Base-by-base conservation (phyloP, 2,329 filamentous ascomycete species). In the Pezicula rhizophila region DNA sequence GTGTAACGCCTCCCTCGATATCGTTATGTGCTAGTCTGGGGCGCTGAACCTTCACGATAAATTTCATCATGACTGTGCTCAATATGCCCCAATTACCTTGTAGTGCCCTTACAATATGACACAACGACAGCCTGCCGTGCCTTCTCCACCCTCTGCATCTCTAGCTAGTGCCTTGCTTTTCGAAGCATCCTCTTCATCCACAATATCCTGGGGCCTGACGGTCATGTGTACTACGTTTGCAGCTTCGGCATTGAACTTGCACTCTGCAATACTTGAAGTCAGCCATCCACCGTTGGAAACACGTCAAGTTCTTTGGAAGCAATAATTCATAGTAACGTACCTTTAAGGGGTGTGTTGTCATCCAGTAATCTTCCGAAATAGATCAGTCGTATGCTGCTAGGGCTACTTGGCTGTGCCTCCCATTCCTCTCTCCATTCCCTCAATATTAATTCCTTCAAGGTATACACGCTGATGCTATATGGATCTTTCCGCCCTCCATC, bases 151-250 rank as follows among this genome's bases (percentile, higher is more conserved):
- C 41, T 82, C 80, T 35, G 71, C 66, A 48, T 75, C 71, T 52
- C 78, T 71, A 3, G 51, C 53, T 42, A 56, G 42, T 8, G 53
- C 45, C 42, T 64, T 64, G 44, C 55, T 56, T 45, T 64, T 64
- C 5, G 61, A 56, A 45, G 60, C 61, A 37, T 66, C 64, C 56
- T 85, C 82, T 61, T 93, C 89, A 56, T 95, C 85, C 52, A 92
- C 73, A 35, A 86, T 78, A 63, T 95, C 89, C 63, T 90, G 85
- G 2, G 90, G 90, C 59, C 88, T 87, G 59, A 96, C 83, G 5
- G 87, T 92, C 89, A 96, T 95, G 68, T 96, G 90, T n/a, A 96
- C 83, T 25, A 95, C 87, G 57, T 95, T 95, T 7, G 87, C 80
- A 10, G 77, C 73, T 54, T 89, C 84, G 26, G 76, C 75, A 61